These are phyloP conservation scores for Emmonsia crescens DNA, from an alignment of 2,329 filamentous ascomycete species.

Conservation along the genomic window DNA sequence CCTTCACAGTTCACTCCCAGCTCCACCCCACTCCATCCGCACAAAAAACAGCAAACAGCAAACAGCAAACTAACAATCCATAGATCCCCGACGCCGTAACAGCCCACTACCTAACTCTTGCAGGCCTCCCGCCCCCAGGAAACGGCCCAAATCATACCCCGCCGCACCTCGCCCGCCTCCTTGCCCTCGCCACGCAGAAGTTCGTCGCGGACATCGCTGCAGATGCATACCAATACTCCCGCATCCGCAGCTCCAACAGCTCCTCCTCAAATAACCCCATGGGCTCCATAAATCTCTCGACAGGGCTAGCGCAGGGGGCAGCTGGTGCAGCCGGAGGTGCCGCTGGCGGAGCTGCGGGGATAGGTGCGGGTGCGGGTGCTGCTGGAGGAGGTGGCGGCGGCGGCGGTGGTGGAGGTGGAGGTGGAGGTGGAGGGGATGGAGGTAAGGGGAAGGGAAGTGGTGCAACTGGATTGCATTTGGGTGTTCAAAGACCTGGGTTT, in stretches of 20 bases:
- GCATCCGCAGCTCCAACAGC: constrained; percentile 86
- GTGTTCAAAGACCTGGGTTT: constrained; percentile 66
- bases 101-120: constrained; percentile 93
- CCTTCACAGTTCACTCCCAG: constrained; percentile 3
- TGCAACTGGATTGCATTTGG: constrained; percentile 46
- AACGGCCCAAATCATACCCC: constrained; percentile 70
- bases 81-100: constrained; percentile 97
- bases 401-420: constrained; percentile 39
- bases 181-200: constrained; percentile 96
- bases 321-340: constrained; percentile 46
- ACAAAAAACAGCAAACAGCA: too few relatives aligned
- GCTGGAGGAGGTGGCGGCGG: constrained; percentile 32
- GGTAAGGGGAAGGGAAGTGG: constrained; percentile 39
- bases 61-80: constrained; percentile 5
- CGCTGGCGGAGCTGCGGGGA: constrained; percentile 37
- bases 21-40: not conserved
- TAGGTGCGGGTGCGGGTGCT: constrained; percentile 39
- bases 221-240: constrained; percentile 94
- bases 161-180: constrained; percentile 77
- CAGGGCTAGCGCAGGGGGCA: constrained; percentile 45
- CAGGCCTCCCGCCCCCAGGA: constrained; percentile 76
- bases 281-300: constrained; percentile 65
- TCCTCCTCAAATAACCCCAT: constrained; percentile 81
- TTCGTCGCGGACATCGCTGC: constrained; percentile 97
- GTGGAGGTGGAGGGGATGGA: constrained; percentile 34